Conservation (phyloP, 139 green algal genomes). For the Chlorokybus atmophyticus region DNA sequence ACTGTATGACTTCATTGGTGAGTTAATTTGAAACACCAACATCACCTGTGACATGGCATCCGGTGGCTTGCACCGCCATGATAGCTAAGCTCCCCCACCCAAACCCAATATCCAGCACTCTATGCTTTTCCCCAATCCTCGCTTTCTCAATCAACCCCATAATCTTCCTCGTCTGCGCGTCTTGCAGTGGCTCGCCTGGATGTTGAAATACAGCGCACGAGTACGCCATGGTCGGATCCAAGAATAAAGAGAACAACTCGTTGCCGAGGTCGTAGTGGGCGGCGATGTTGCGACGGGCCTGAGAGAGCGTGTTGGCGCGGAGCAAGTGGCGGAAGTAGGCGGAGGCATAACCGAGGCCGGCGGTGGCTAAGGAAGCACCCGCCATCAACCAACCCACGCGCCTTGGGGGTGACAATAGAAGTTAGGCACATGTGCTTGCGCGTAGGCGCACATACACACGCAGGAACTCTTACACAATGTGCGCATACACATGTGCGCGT, state of each 20-base stretch:
- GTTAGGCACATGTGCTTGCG: neutral
- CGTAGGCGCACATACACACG: neutral
- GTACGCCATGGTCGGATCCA: slow-evolving; percentile 92
- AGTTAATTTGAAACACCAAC: no score
- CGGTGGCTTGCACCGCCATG: slow-evolving; percentile 34
- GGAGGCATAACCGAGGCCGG: slow-evolving; percentile 11
- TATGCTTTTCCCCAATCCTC: neutral
- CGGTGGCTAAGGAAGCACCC: slow-evolving; percentile 56
- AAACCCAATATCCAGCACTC: slow-evolving; percentile 91
- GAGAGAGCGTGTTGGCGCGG: slow-evolving; percentile 60
- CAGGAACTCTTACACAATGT: no score
- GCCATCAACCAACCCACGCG: slow-evolving; percentile 41
- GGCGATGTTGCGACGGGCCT: slow-evolving; percentile 79
- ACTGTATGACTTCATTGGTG: no score
- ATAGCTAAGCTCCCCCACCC: slow-evolving; percentile 92
- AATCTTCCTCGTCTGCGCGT: slow-evolving; percentile 72
- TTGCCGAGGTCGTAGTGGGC: slow-evolving; percentile 96
- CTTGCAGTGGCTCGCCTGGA: slow-evolving; percentile 29
- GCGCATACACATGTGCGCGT: no score
- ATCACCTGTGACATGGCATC: slow-evolving; percentile 18
- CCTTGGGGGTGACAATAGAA: no score
- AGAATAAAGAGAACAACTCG: slow-evolving; percentile 79
- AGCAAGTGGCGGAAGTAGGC: slow-evolving; percentile 48
- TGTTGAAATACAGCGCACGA: slow-evolving; percentile 49
- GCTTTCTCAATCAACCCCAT: slow-evolving; percentile 55